Conservation (phyloP, 2,329 filamentous ascomycete species). For the Pyrenochaeta sp. region DNA sequence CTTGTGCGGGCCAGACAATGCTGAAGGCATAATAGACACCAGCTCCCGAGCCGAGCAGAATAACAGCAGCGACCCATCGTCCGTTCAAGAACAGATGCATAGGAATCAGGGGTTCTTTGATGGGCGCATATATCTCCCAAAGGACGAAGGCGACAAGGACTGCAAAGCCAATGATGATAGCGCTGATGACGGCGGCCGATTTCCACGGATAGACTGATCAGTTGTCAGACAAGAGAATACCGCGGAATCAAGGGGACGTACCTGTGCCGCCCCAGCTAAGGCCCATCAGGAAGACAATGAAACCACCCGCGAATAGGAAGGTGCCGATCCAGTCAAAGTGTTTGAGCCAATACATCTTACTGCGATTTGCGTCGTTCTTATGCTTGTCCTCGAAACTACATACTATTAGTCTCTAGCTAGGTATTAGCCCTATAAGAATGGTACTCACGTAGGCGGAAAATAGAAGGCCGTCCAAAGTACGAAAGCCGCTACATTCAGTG, state of each 20-base stretch:
- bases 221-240: background rate
- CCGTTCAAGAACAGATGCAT: slow-evolving; percentile 46
- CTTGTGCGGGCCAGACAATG: slow-evolving; percentile 44
- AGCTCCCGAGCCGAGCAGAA: slow-evolving; percentile 43
- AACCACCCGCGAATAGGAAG: slow-evolving; percentile 22
- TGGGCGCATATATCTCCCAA: slow-evolving; percentile 37
- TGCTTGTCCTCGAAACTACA: slow-evolving; percentile 25
- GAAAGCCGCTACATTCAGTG: slow-evolving; percentile 22
- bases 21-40: slow-evolving; percentile 47
- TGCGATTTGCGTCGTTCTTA: slow-evolving; percentile 15
- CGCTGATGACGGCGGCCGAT: slow-evolving; percentile 51
- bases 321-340: slow-evolving; percentile 31
- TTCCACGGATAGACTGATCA: slow-evolving; percentile 52
- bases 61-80: slow-evolving; percentile 35
- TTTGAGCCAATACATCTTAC: slow-evolving; percentile 30
- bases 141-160: slow-evolving; percentile 49
- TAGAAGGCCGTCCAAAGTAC: slow-evolving; percentile 30
- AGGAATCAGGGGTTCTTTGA: slow-evolving; percentile 45
- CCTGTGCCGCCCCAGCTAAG: slow-evolving; percentile 21
- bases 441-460: slow-evolving; percentile 21
- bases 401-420: too few species aligned
- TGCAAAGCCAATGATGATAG: slow-evolving; percentile 48
- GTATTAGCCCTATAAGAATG: too few species aligned
- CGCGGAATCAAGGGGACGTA: background rate
- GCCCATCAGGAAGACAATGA: slow-evolving; percentile 31